Evolutionary conservation across 169 alveolate species (phyloP), one percentile per base, ranked within the genome.

Genomic region (Cryptosporidium ryanae): DNA sequence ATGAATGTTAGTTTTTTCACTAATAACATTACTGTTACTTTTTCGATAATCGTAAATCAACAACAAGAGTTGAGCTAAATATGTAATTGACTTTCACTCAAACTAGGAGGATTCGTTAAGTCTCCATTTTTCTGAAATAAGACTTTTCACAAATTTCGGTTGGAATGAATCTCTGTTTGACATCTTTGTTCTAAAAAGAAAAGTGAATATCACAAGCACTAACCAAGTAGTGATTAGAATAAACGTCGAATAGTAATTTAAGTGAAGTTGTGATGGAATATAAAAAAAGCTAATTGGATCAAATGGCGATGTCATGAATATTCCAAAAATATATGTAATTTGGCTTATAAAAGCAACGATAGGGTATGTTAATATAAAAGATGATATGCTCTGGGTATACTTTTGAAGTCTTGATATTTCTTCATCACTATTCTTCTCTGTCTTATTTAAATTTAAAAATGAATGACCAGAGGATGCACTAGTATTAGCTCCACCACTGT

Each of bases 261-360:
- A 32, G 61, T 76, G 71, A n/a, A 76, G 63, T 34, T 76, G 84
- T 32, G 84, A 76, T 13, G 84, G 84, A 21, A 76, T 61, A 43
- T 76, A 59, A 76, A 76, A 76, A 49, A 76, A 76, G 18, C 84
- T 76, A 25, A 76, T 29, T 29, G 43, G 12, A 44, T 76, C 84
- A 55, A 76, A 76, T n/a, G 84, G 84, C 25, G 84, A 76, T 43
- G 84, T 76, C n/a, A 63, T 10, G 27, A 76, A 76, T 38, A 76
- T 57, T 21, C 71, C 84, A 76, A 38, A 2, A 27, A 76, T 31
- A 59, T 76, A 76, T 44, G 61, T 15, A 32, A 76, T 76, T 59
- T 76, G 84, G n/a, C 84, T 76, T 49, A 59, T 43, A 18, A 76
- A 76, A n/a, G 84, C 64, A 27, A 76, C 71, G n/a, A 76, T 23